Conservation (phyloP, 2,329 filamentous ascomycete genomes). For the Ustulina deusta region DNA sequence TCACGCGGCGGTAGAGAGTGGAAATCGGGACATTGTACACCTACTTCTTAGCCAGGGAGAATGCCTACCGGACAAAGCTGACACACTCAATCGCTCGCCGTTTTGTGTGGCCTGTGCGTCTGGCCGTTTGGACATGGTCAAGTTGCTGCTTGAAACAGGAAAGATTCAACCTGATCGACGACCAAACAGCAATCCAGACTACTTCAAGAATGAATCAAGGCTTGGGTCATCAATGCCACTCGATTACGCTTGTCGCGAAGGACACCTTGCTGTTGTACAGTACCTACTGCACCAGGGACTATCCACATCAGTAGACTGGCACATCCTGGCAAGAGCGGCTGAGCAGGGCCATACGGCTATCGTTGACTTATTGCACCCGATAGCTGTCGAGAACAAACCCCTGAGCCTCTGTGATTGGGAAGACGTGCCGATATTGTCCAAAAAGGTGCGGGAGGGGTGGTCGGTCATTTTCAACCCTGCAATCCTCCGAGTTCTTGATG, state of each 20-base stretch:
- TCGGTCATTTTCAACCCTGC: background rate
- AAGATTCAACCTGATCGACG: background rate
- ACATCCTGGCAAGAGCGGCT: background rate
- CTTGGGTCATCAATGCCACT: background rate
- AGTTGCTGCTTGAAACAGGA: slow-evolving; percentile 18
- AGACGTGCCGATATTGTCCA: too few species aligned
- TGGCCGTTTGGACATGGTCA: slow-evolving; percentile 32
- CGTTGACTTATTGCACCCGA: background rate
- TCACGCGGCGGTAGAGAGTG: background rate
- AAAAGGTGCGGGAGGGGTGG: background rate
- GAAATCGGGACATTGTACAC: background rate
- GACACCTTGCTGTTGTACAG: background rate
- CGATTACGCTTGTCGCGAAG: background rate
- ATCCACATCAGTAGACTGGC: too few species aligned
- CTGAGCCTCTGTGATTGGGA: background rate
- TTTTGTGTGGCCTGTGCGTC: slow-evolving; percentile 31
- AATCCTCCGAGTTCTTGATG: background rate
- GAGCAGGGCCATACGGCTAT: background rate
- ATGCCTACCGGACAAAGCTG: background rate
- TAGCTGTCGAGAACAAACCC: background rate
- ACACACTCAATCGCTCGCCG: background rate
- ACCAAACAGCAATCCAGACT: too few species aligned
- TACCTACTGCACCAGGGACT: background rate
- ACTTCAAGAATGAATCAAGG: background rate
- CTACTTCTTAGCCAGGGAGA: too few species aligned